Percentiles rank a stretch among this genome's conserved stretches.
These are phyloP conservation scores for Pyrenochaeta sp. DNA, from an alignment of 2,329 filamentous ascomycete genomes.

Conservation along the genomic window DNA sequence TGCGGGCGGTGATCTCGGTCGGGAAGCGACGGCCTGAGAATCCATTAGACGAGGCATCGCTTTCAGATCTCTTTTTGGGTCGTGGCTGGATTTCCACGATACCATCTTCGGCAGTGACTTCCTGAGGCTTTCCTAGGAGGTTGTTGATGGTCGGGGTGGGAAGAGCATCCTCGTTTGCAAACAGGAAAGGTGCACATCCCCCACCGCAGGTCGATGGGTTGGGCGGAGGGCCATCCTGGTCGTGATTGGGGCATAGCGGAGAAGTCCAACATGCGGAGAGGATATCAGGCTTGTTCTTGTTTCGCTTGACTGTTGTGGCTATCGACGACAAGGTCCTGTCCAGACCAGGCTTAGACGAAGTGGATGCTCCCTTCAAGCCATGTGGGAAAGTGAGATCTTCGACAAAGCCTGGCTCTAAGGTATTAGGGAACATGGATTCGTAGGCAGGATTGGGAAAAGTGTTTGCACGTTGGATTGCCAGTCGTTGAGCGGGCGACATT, in stretches of 20 bases:
- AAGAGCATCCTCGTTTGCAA: slow-evolving; percentile 45
- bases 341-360: slow-evolving; percentile 15
- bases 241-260: slow-evolving; percentile 52
- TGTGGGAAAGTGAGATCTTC: slow-evolving; percentile 50
- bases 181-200: slow-evolving; percentile 52
- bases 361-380: slow-evolving; percentile 38
- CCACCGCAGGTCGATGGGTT: slow-evolving; percentile 53
- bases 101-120: slow-evolving; percentile 45
- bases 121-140: slow-evolving; percentile 39
- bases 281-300: slow-evolving; percentile 47
- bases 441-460: slow-evolving; percentile 46
- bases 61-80: slow-evolving; percentile 48
- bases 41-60: slow-evolving; percentile 38
- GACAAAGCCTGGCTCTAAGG: slow-evolving; percentile 44
- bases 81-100: slow-evolving; percentile 48
- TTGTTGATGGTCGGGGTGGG: slow-evolving; percentile 42
- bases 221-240: slow-evolving; percentile 47
- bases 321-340: slow-evolving; percentile 27
- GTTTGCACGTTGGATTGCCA: slow-evolving; percentile 37
- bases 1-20: slow-evolving; percentile 21
- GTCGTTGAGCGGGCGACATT: slow-evolving; percentile 35
- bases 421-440: slow-evolving; percentile 49
- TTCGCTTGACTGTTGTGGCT: slow-evolving; percentile 42
- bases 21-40: slow-evolving; percentile 42
- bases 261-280: slow-evolving; percentile 54